These are phyloP conservation scores for Aspergillus fijiensis DNA, from an alignment of 2,329 filamentous ascomycete genomes.

Conservation along the genomic window DNA sequence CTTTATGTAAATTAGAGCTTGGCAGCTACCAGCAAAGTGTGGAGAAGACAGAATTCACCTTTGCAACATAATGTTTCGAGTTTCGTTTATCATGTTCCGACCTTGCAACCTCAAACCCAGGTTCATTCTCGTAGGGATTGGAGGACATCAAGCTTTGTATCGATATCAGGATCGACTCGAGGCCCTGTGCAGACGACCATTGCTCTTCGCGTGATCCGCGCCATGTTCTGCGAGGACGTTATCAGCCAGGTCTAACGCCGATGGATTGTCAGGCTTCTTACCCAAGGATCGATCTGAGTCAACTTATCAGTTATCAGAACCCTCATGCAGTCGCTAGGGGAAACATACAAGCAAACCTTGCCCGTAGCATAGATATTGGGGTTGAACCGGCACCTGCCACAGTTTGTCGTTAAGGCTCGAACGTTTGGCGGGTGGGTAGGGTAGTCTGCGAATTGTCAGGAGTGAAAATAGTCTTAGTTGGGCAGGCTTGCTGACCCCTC, in stretches of 20 bases:
- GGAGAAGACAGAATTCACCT: slow-evolving; percentile 53
- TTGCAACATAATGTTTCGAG: slow-evolving; percentile 73
- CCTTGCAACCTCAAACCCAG: slow-evolving; percentile 80
- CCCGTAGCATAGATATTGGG: slow-evolving; percentile 92
- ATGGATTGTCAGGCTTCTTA: slow-evolving; percentile 44
- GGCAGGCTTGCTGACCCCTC: slow-evolving; percentile 55
- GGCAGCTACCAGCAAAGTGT: neutral
- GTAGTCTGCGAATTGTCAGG: slow-evolving; percentile 64
- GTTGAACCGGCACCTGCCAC: slow-evolving; percentile 86
- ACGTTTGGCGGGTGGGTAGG: slow-evolving; percentile 64
- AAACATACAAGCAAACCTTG: slow-evolving; percentile 82
- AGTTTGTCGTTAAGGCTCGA: slow-evolving; percentile 78
- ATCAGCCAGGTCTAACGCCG: slow-evolving; percentile 11
- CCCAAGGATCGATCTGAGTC: slow-evolving; percentile 77
- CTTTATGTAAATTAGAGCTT: slow-evolving; percentile 45
- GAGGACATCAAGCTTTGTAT: slow-evolving; percentile 94
- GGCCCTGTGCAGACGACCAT: slow-evolving; percentile 93
- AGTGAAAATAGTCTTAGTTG: neutral
- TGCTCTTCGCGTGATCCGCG: slow-evolving; percentile 84
- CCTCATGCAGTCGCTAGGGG: neutral
- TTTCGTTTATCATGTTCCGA: slow-evolving; percentile 67
- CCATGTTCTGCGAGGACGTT: slow-evolving; percentile 69
- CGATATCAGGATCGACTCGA: slow-evolving; percentile 91
- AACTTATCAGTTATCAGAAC: slow-evolving; percentile 18
- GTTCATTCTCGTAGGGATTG: slow-evolving; percentile 95